These are phyloP conservation scores for Ziziphus jujuba DNA, from an alignment of 306 rosid species.

Conservation along the genomic window DNA sequence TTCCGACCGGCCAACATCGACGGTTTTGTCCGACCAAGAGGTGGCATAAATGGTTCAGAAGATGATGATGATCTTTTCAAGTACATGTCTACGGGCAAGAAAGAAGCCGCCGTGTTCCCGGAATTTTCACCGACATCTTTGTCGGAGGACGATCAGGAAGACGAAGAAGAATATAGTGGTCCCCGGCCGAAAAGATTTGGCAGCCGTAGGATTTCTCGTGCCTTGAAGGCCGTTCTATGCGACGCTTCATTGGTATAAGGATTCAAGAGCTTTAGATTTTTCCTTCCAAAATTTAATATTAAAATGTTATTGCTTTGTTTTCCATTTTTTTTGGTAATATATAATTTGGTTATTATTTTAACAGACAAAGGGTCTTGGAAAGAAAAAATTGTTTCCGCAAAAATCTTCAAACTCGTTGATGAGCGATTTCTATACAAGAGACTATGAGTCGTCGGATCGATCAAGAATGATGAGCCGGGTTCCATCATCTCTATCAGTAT, in stretches of 20 bases:
- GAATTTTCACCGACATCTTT: neutral
- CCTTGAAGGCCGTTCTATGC: slow-evolving; percentile 23
- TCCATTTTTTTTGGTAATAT: too few relatives aligned
- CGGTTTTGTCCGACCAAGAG: neutral
- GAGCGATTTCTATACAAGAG: too few relatives aligned
- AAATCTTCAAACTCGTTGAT: neutral
- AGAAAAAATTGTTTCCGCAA: neutral
- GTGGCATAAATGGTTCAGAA: neutral
- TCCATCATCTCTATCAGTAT: neutral
- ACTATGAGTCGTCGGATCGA: too few relatives aligned
- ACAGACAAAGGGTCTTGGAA: neutral
- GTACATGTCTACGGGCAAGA: neutral
- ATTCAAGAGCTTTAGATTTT: neutral
- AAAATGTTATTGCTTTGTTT: too few relatives aligned
- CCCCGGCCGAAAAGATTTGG: neutral
- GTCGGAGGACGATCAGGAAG: neutral
- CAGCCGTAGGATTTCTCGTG: slow-evolving; percentile 8
- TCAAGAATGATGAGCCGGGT: neutral
- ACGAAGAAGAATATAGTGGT: neutral
- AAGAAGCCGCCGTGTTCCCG: slow-evolving; percentile 2
- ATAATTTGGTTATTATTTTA: neutral
- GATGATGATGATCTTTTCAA: neutral
- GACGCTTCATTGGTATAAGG: slow-evolving; percentile 13
- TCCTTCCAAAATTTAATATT: neutral
- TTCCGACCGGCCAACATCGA: slow-evolving; percentile 12